Evolutionary conservation across 495 filamentous ascomycete species (phyloP).

Genomic region (Rusavskia elegans): DNA sequence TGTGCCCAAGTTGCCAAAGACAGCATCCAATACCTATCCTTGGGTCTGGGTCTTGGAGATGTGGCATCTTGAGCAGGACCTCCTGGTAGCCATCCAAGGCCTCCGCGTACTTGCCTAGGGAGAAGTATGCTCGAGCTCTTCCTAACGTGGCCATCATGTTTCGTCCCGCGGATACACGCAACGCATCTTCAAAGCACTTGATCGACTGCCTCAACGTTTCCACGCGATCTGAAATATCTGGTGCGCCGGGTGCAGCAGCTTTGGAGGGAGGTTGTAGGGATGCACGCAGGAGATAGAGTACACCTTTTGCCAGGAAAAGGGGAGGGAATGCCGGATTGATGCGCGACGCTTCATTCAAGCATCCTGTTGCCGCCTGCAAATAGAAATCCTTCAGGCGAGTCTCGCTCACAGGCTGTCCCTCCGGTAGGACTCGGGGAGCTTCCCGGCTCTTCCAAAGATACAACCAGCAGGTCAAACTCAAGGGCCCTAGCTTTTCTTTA

Average conservation of each 20-base stretch:
- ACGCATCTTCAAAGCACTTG: conserved; percentile 87
- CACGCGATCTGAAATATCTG: conserved; percentile 57
- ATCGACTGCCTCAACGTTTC: conserved; percentile 67
- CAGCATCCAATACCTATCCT: conserved; percentile 90
- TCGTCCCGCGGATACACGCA: conserved; percentile 61
- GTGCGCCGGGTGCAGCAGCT: conserved; percentile 36
- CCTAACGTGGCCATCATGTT: conserved; percentile 87
- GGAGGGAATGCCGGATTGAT: conserved; percentile 83
- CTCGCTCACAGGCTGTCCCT: conserved; percentile 46
- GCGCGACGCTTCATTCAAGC: conserved; percentile 84
- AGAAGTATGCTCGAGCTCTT: conserved; percentile 68
- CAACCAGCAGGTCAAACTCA: conserved; percentile 81
- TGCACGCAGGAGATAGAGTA: conserved; percentile 72
- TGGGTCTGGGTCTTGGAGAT: conserved; percentile 86
- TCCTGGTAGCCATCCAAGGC: conserved; percentile 75
- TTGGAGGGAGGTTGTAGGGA: conserved; percentile 69
- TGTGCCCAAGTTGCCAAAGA: conserved; percentile 85
- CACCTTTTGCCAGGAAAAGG: conserved; percentile 79
- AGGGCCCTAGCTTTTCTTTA: conserved; percentile 72
- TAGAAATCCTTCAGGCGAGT: conserved; percentile 83
- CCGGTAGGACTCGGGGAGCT: conserved; percentile 60
- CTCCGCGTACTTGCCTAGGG: conserved; percentile 66
- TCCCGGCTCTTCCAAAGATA: conserved; percentile 82
- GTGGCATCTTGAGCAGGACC: conserved; percentile 66
- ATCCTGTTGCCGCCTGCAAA: conserved; percentile 75